These are phyloP conservation scores for Phallus indusiatus DNA, from an alignment of 768 basidiomycete genomes.

Conservation along the genomic window DNA sequence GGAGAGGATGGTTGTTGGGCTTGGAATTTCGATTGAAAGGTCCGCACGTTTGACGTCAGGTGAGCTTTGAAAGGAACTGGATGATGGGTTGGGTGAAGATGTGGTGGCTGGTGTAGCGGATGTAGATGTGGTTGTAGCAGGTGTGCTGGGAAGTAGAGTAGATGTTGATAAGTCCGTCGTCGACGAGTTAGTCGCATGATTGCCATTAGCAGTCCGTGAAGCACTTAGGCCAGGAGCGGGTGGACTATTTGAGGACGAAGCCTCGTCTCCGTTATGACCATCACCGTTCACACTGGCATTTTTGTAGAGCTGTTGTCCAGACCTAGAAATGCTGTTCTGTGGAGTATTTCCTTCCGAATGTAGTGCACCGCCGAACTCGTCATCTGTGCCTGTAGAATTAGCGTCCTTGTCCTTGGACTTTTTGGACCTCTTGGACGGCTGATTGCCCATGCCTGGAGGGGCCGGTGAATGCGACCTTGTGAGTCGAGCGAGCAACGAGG, in stretches of 20 bases:
- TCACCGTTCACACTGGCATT: background rate
- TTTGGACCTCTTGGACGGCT: conserved; percentile 74
- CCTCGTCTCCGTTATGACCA: background rate
- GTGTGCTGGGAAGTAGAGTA: conserved; percentile 5
- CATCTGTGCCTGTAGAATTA: conserved; percentile 31
- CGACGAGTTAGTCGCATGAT: background rate
- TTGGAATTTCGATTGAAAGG: conserved; percentile 66
- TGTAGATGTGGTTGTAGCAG: background rate
- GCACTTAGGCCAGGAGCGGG: background rate
- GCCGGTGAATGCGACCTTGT: conserved; percentile 63
- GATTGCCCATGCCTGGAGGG: conserved; percentile 66
- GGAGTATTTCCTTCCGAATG: conserved; percentile 32
- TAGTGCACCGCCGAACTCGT: conserved; percentile 17
- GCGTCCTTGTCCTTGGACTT: conserved; percentile 66
- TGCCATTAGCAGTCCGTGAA: background rate
- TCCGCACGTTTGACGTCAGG: conserved; percentile 27
- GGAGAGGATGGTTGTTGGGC: conserved; percentile 79
- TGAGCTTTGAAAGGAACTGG: conserved; percentile 18
- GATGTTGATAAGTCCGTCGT: background rate
- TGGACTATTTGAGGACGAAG: background rate
- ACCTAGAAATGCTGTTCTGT: conserved; percentile 27
- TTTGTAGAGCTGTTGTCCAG: background rate
- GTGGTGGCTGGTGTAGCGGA: conserved; percentile 6
- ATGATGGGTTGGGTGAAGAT: conserved; percentile 13
- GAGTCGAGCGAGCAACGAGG: conserved; percentile 6